phyloP scores from a whole-genome alignment of 2,329 filamentous ascomycete species.

The Trichoderma sp. region DNA sequence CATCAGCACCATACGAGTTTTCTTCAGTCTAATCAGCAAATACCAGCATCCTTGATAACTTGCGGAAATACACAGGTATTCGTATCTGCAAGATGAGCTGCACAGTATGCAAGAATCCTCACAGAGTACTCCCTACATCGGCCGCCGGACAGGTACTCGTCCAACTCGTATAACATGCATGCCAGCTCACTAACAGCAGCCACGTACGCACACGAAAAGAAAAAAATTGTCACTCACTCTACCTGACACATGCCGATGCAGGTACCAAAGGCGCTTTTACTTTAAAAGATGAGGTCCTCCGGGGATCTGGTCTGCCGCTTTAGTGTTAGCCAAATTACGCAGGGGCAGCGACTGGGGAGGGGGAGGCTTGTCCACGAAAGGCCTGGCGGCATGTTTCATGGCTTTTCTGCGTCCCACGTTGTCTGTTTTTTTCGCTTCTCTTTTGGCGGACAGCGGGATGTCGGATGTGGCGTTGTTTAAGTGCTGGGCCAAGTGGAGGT shows the following conservation, averaged over 20 bases:
- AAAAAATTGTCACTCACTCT: not conserved
- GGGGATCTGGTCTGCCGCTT: conserved; percentile 4
- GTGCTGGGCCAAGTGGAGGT: not conserved
- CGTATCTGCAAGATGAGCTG: not conserved
- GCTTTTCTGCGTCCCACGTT: not conserved
- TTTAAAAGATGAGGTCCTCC: not conserved
- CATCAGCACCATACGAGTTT: conserved; percentile 8
- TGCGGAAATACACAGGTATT: not conserved
- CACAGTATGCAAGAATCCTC: not conserved
- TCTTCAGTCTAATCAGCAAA: not conserved
- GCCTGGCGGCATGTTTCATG: conserved; percentile 13
- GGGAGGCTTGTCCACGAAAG: not conserved
- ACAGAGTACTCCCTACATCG: conserved; percentile 2
- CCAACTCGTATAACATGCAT: too few relatives aligned
- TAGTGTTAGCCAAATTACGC: conserved; percentile 24
- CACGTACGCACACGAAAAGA: conserved; percentile 8
- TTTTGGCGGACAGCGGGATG: conserved; percentile 5
- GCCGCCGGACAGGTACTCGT: not conserved
- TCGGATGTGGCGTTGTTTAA: conserved; percentile 19
- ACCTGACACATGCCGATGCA: conserved; percentile 9
- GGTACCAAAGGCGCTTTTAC: not conserved
- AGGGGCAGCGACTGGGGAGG: conserved; percentile 5
- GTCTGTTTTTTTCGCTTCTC: not conserved
- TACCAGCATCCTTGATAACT: not conserved
- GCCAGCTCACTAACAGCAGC: not conserved